Evolutionary conservation across 2,329 filamentous ascomycete species (phyloP), one percentile per base, ranked within the genome.

Genomic region (Talaromyces albobiverticillius): DNA sequence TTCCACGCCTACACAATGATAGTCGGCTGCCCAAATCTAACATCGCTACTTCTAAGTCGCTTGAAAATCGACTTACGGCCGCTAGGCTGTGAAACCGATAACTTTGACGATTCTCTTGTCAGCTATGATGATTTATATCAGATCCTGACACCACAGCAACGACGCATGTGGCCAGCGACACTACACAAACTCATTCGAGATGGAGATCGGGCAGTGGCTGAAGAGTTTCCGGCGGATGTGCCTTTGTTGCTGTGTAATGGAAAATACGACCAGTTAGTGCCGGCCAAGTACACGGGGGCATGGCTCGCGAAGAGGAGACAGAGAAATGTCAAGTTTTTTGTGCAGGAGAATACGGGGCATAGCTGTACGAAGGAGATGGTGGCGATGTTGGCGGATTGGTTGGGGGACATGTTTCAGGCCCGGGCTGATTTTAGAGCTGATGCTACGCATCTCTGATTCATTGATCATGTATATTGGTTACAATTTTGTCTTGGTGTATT

Each of bases 291-390:
- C 16, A 49, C 46, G 16, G 46, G 32, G 11, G 14, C 46, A n/a
- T 49, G 46, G 46, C 11, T 49, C 6, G 34, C 26, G n/a, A 36
- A 29, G 46, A 40, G 34, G 36, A 45, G 16, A 18, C 2, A 29
- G n/a, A 16, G 11, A 3, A 29, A 45, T 16, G 13, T 49, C 34
- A 23, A 34, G 16, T 49, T 49, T 16, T 49, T 38, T 36, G 46
- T 49, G 9, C 46, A 49, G 32, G 46, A 49, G 13, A 49, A 49
- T 20, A 49, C 46, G 4, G 46, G 46, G 3, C 46, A 49, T 32
- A 49, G 46, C 20, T 49, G 46, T 16, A 49, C 46, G 3, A 49
- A 49, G 22, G 46, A 49, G 31, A 49, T 49, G 46, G 32, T 49
- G 14, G 20, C 8, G 6, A 49, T 40, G 46, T 4, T 49, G 22